These are phyloP conservation scores for Scleroderma citrinum DNA, from an alignment of 768 basidiomycete genomes.

Conservation along the genomic window DNA sequence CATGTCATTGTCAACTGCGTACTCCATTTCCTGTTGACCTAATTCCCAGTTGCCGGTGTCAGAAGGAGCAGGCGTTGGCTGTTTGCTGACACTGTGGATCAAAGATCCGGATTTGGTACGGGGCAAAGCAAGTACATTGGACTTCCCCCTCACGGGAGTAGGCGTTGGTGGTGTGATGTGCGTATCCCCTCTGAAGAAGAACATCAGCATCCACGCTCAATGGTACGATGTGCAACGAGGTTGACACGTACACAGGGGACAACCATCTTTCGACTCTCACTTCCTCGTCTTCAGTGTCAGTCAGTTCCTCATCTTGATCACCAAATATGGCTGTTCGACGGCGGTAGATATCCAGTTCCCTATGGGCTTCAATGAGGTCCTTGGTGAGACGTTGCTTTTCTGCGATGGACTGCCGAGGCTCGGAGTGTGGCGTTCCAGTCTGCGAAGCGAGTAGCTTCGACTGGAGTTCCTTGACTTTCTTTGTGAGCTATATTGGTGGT, in stretches of 20 bases:
- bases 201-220: neutral
- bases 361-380: conserved; percentile 24
- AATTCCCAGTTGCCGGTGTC: conserved; percentile 9
- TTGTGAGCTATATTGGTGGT: conserved; percentile 21
- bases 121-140: conserved; percentile 13
- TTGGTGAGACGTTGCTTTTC: conserved; percentile 23
- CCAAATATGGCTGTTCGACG: neutral
- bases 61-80: conserved; percentile 47
- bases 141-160: neutral
- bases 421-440: neutral
- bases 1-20: conserved; percentile 7
- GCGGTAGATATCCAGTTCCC: conserved; percentile 15
- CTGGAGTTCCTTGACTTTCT: conserved; percentile 21
- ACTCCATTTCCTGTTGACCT: conserved; percentile 5
- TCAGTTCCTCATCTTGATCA: conserved; percentile 7
- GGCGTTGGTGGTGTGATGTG: neutral
- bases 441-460: conserved; percentile 11
- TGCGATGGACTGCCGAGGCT: conserved; percentile 18
- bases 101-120: conserved; percentile 44
- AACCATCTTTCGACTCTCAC: neutral
- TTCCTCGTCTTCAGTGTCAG: conserved; percentile 7
- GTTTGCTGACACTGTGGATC: conserved; percentile 42
- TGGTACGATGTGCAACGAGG: neutral
- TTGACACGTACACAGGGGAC: conserved; percentile 1
- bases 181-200: neutral